Conservation (phyloP, 163 green algal genomes). For the Botryococcus braunii region DNA sequence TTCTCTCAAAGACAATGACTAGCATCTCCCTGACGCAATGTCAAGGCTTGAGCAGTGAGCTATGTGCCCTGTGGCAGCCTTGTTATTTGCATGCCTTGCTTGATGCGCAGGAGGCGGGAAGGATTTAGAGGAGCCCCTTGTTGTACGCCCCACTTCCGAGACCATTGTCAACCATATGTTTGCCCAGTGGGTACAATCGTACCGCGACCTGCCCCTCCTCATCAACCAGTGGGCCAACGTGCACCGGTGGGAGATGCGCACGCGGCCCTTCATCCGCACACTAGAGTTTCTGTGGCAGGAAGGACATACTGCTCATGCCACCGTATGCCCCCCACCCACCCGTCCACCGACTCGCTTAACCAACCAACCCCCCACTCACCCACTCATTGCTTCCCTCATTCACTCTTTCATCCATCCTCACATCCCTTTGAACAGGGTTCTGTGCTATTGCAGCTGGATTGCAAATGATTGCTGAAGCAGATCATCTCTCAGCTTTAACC, state of each 20-base stretch:
- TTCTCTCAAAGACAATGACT: no score
- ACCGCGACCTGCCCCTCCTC: conserved; percentile 90
- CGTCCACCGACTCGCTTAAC: no score
- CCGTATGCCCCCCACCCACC: conserved; percentile 12
- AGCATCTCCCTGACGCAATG: no score
- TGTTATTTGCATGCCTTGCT: not conserved
- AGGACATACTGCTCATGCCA: conserved; percentile 95
- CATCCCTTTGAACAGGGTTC: no score
- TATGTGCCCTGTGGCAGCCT: no score
- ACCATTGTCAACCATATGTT: conserved; percentile 99
- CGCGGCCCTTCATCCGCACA: conserved; percentile 93
- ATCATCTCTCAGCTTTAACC: no score
- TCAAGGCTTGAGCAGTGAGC: no score
- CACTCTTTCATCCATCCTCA: no score
- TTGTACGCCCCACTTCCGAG: conserved; percentile 93
- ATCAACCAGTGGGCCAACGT: conserved; percentile 99
- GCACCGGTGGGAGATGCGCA: conserved; percentile 97
- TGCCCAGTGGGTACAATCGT: conserved; percentile 76
- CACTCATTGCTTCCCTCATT: no score
- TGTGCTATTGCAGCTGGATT: no score
- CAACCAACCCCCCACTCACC: no score
- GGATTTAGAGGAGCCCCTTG: conserved; percentile 95
- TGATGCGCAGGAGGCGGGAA: conserved; percentile 82
- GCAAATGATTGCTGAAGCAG: no score
- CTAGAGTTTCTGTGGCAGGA: conserved; percentile 98